A percentile compares a stretch with the other conserved stretches of the same genome.
These are phyloP conservation scores for Drechslera avenae DNA, from an alignment of 2,329 filamentous ascomycete species.

Conservation along the genomic window DNA sequence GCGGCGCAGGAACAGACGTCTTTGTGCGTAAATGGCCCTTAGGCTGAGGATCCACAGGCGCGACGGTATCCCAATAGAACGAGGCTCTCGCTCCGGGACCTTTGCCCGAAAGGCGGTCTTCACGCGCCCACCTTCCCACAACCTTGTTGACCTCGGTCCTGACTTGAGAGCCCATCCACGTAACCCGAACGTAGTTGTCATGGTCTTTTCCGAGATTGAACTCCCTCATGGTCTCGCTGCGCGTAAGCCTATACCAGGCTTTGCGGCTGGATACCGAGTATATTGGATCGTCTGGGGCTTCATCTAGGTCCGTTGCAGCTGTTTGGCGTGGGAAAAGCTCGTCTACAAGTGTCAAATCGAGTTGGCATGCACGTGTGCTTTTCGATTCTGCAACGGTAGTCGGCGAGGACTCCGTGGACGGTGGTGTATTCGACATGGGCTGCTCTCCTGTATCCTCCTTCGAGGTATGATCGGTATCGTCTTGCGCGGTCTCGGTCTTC, in stretches of 20 bases:
- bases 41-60: conserved; percentile 23
- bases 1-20: conserved; percentile 26
- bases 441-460: neutral
- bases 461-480: neutral
- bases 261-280: conserved; percentile 44
- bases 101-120: conserved; percentile 47
- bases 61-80: conserved; percentile 47
- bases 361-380: neutral
- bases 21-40: conserved; percentile 31
- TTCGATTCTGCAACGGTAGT: neutral
- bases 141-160: conserved; percentile 43
- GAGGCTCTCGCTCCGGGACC: conserved; percentile 41
- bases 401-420: neutral
- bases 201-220: conserved; percentile 43
- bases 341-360: conserved; percentile 30
- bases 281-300: conserved; percentile 39
- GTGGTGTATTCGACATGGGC: neutral
- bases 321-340: conserved; percentile 33
- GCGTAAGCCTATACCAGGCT: conserved; percentile 49
- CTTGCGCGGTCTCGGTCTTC: neutral
- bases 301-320: conserved; percentile 11
- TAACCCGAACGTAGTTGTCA: conserved; percentile 47
- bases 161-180: conserved; percentile 43
- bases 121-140: conserved; percentile 44
- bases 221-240: conserved; percentile 47